Evolutionary conservation across 2,329 filamentous ascomycete species (phyloP), one percentile per base, ranked within the genome.

Genomic region (Colletotrichum sp.): DNA sequence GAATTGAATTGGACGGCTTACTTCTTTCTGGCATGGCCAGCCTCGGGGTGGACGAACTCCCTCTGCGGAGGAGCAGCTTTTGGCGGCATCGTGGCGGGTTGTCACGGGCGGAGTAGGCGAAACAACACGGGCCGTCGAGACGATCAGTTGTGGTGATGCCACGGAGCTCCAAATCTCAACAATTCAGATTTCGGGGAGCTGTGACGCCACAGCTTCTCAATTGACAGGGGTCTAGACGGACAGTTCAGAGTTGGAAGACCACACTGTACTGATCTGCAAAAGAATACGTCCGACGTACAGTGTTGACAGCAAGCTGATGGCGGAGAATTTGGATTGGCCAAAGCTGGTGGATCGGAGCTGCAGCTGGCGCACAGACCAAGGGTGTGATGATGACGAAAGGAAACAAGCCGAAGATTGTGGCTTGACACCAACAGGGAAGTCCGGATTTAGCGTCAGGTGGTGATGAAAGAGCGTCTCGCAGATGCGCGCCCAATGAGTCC

Each of bases 11-110:
- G 24, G 52, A 64, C 9, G 8, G 73, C 84, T 75, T 81, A 90
- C 89, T 88, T 89, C 81, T 89, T 90, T 82, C 87, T 88, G 7
- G 88, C 89, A 80, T 91, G 89, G 24, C 84, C 83, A 15, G 89
- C 88, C 24, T 82, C 80, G 1, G 89, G 89, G 79, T 90, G 89
- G 71, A 88, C 85, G 76, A 87, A 90, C 64, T 87, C 83, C 71
- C 78, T 79, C 66, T 80, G 80, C 30, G 81, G 28, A 64, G 72
- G 78, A 26, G 80, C 76, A 34, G 81, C 79, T 72, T 81, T 82
- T 52, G 87, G 83, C 79, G 87, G 83, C 87, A 89, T 89, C 78
- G 77, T 84, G 77, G 76, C 68, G 71, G 75, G 72, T 78, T 79
- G 72, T 77, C 68, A 68, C 71, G 69, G 55, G 34, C 32, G 63